Base-by-base conservation (phyloP, 164 flowering plant genomes). In the Magnolia changhungtana region DNA sequence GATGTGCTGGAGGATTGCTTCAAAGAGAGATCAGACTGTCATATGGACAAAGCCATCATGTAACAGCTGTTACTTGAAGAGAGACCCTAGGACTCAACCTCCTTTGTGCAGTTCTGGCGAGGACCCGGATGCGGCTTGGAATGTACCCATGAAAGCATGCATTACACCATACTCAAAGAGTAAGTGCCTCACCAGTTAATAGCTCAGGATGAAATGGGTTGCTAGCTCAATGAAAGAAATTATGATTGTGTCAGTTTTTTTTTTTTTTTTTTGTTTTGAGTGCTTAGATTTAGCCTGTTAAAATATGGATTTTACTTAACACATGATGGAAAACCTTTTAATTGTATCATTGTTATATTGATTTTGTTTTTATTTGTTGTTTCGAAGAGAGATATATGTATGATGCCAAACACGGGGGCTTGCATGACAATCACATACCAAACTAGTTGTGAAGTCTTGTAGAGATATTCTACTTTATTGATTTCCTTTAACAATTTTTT, bases 1-100 rank as follows among this genome's bases (percentile, higher is more conserved):
- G 73, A 92, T 92, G 93, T 92, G 97, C 81, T 93, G 98, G 98
- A 89, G 78, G 80, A 84, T 93, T 81, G 89, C 77, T 76, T 82
- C 90, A 29, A 93, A 83, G 81, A 89, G 70, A 80, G 90, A 90
- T 55, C 98, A 93, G 82, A 90, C 92, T 82, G 94, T 92, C 74
- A 86, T 92, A 78, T 92, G 97, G 97, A 89, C 78, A 37, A 92
- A 92, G 81, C 85, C 95, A n/a, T 14, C 81, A 74, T 84, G 86
- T 76, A 93, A 93, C 79, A 86, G 87, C 74, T 92, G 96, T 81
- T 90, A 89, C 77, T 77, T 81, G 75, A 89, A 87, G 76, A 89
- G 96, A 85, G 84, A 55, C 27, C 87, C 81, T 63, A 87, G 88
- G 10, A 84, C 88, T 19, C 79, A 45, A 13, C 96, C 98, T 24